These are phyloP conservation scores for Cryptococcus amylolentus DNA, from an alignment of 1,284 basidiomycete species.

Conservation along the genomic window DNA sequence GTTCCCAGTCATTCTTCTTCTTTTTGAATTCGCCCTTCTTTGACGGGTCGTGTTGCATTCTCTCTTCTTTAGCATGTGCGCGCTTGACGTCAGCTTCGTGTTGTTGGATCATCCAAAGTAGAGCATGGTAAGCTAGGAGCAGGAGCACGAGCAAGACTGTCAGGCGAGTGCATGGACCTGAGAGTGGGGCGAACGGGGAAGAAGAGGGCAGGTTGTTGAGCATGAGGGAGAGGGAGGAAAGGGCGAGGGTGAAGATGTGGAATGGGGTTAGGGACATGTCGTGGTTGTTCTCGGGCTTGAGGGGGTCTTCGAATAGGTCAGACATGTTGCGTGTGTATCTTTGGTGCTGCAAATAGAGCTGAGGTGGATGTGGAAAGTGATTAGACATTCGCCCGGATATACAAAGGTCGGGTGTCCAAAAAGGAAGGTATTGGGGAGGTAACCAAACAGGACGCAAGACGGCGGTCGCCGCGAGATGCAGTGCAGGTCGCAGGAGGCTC, in stretches of 20 bases:
- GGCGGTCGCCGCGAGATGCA: no score
- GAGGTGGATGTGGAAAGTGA: background rate
- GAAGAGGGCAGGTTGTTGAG: slow-evolving; percentile 22
- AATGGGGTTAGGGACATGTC: slow-evolving; percentile 26
- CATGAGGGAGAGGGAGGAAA: slow-evolving; percentile 21
- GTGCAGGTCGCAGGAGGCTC: no score
- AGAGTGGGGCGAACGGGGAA: slow-evolving; percentile 9
- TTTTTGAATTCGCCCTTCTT: slow-evolving; percentile 14
- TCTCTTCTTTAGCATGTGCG: slow-evolving; percentile 2
- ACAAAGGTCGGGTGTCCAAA: no score
- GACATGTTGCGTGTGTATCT: background rate
- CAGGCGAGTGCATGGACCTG: slow-evolving; percentile 22
- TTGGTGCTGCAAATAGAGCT: background rate
- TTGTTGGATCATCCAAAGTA: slow-evolving; percentile 6
- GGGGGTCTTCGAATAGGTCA: slow-evolving; percentile 14
- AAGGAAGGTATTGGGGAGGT: no score
- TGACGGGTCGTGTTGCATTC: slow-evolving; percentile 11
- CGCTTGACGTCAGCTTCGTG: slow-evolving; percentile 3
- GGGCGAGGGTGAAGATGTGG: slow-evolving; percentile 27
- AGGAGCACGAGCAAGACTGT: slow-evolving; percentile 25
- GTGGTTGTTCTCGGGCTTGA: slow-evolving; percentile 5
- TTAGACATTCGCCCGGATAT: background rate
- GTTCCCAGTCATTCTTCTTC: slow-evolving; percentile 27
- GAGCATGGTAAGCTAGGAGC: slow-evolving; percentile 19
- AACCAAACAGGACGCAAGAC: no score